These are phyloP conservation scores for Plasmodium fragile DNA, from an alignment of 169 alveolate genomes.

Conservation along the genomic window DNA sequence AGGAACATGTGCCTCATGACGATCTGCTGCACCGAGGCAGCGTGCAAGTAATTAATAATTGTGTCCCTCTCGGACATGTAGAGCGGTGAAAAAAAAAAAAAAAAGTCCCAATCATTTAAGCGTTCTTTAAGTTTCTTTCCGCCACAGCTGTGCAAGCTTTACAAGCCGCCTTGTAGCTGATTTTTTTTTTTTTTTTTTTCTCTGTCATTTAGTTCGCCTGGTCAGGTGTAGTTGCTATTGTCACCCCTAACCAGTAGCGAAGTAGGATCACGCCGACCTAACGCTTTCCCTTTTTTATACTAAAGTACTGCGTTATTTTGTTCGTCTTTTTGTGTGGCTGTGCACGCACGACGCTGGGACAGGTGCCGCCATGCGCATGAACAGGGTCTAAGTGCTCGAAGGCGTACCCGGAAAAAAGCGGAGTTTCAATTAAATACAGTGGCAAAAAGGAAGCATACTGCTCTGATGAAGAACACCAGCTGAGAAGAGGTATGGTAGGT, in stretches of 20 bases:
- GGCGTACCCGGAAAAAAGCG: conserved; percentile 29
- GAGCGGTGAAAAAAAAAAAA: background rate
- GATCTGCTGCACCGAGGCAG: background rate
- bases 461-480: background rate
- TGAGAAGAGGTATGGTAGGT: conserved; percentile 10
- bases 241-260: background rate
- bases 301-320: conserved; percentile 53
- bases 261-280: background rate
- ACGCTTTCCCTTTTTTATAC: background rate
- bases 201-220: background rate
- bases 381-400: background rate
- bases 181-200: background rate
- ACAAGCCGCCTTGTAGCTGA: too few relatives aligned
- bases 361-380: conserved; percentile 17
- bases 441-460: conserved; percentile 32
- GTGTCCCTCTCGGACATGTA: background rate
- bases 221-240: background rate
- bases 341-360: conserved; percentile 13
- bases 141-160: background rate
- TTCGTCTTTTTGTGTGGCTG: conserved; percentile 62
- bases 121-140: background rate
- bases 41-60: background rate
- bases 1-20: background rate
- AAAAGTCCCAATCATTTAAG: background rate
- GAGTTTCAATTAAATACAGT: conserved; percentile 7